phyloP scores from a whole-genome alignment of 352 stramenopile genomes.

The Phytophthora hibernalis region DNA sequence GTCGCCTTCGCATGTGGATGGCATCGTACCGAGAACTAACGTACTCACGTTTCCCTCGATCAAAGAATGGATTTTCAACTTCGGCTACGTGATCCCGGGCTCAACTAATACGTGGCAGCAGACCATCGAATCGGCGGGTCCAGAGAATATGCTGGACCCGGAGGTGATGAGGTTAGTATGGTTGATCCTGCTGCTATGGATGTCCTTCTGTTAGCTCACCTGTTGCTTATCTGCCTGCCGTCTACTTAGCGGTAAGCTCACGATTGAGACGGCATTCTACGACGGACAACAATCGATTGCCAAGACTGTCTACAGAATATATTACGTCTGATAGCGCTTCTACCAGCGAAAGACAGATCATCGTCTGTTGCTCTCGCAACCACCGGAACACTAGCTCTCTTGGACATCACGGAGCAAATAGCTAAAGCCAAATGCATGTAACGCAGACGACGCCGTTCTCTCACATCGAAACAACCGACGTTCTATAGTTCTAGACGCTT shows the following conservation, averaged over 20 bases:
- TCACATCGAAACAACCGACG: constrained; percentile 7
- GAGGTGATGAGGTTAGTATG: constrained; percentile 76
- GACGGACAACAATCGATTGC: constrained; percentile 89
- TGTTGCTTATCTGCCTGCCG: neutral
- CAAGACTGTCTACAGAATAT: constrained; percentile 94
- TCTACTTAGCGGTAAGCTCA: constrained; percentile 90
- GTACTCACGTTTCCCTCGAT: neutral
- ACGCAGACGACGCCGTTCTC: constrained; percentile 21
- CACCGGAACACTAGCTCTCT: constrained; percentile 5
- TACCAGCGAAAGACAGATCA: constrained; percentile 8
- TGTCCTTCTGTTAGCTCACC: neutral
- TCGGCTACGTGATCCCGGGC: constrained; percentile 95
- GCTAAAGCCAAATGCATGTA: constrained; percentile 33
- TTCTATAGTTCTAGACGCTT: constrained; percentile 46
- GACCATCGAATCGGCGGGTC: constrained; percentile 91
- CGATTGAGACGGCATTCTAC: constrained; percentile 97
- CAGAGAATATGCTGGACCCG: constrained; percentile 90
- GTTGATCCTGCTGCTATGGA: neutral
- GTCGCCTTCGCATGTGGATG: neutral
- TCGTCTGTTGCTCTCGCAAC: constrained; percentile 1
- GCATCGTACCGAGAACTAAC: neutral
- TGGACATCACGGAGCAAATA: neutral
- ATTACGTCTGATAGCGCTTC: constrained; percentile 79
- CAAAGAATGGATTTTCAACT: constrained; percentile 95
- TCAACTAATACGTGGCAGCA: constrained; percentile 97